Conservation (phyloP, 2,329 filamentous ascomycete species). For the Calycina herbarum region DNA sequence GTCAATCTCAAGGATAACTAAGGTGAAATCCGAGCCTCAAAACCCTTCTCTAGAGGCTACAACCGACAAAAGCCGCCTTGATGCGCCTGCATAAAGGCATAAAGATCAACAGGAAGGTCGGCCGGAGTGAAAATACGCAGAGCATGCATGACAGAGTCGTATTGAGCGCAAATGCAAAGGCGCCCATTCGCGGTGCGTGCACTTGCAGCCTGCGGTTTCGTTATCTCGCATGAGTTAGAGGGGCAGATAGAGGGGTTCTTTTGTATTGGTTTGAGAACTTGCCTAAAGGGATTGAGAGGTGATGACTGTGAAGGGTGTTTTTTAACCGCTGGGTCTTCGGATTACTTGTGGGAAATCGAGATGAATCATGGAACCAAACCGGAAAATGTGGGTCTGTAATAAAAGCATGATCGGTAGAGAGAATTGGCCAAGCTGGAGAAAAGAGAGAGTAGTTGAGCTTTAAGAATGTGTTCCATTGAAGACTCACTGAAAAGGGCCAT, state of each 20-base stretch:
- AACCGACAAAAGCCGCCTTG: neutral
- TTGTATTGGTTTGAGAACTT: slow-evolving; percentile 4
- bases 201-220: neutral
- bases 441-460: neutral
- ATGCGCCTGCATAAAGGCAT: slow-evolving; percentile 9
- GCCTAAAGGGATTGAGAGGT: too few species aligned
- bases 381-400: neutral
- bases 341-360: neutral
- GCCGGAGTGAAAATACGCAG: neutral
- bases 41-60: neutral
- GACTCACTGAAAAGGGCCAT: neutral
- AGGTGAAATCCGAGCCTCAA: neutral
- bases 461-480: neutral
- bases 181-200: neutral
- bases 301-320: neutral
- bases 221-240: slow-evolving; percentile 10
- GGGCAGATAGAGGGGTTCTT: slow-evolving; percentile 1
- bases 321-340: too few species aligned
- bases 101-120: slow-evolving; percentile 1
- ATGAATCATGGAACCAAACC: neutral
- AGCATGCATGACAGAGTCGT: slow-evolving; percentile 9
- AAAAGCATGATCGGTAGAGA: neutral
- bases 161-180: neutral
- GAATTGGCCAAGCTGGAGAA: neutral
- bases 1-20: neutral